Conservation (phyloP, 2,329 filamentous ascomycete species). For the Lachnellula arida region DNA sequence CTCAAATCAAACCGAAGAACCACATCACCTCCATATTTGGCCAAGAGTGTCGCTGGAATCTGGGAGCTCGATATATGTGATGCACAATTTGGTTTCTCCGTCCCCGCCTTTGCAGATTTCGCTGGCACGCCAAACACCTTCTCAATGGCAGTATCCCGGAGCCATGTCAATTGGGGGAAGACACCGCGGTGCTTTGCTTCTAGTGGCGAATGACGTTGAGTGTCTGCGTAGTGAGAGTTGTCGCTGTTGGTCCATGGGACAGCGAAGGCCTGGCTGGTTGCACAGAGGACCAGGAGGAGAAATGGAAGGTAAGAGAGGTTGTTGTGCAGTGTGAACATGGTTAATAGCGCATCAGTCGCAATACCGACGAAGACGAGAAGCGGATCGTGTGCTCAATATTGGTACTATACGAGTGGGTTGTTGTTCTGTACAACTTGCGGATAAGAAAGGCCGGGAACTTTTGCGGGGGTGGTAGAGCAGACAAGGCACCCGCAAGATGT, state of each 20-base stretch:
- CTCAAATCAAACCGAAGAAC: slow-evolving; percentile 84
- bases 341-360: slow-evolving; percentile 3
- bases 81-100: slow-evolving; percentile 11
- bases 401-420: neutral
- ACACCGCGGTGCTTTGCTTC: slow-evolving; percentile 21
- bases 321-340: slow-evolving; percentile 8
- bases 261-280: slow-evolving; percentile 8
- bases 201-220: slow-evolving; percentile 4
- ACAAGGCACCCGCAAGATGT: neutral
- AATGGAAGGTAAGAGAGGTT: slow-evolving; percentile 3
- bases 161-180: slow-evolving; percentile 46
- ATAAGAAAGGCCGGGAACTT: neutral
- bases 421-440: neutral
- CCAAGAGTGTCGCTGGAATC: slow-evolving; percentile 33
- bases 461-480: no score
- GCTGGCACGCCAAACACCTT: slow-evolving; percentile 42
- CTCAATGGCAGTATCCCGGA: slow-evolving; percentile 47
- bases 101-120: slow-evolving; percentile 20
- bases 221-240: slow-evolving; percentile 1
- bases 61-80: slow-evolving; percentile 24
- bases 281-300: slow-evolving; percentile 8
- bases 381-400: neutral
- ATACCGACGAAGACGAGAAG: neutral
- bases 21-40: slow-evolving; percentile 70
- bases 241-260: slow-evolving; percentile 15